Base-by-base conservation (phyloP, 2,329 filamentous ascomycete species). In the Ceratocystis variospora region DNA sequence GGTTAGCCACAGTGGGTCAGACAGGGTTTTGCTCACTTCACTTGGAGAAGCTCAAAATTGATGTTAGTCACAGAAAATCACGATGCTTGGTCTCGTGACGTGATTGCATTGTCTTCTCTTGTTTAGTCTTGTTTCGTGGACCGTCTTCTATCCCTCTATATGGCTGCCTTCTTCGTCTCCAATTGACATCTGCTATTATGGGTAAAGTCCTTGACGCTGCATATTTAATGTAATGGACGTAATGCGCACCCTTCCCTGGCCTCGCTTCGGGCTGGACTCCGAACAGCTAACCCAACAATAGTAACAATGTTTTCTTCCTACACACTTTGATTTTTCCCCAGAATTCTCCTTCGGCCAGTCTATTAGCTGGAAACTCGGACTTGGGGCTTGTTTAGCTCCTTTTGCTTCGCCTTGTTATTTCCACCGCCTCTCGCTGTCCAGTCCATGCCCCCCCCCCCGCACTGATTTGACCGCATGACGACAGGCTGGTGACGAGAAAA, bases 391-490 rank as follows among this genome's bases (percentile, higher is more conserved):
- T 17, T 55, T 55, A 25, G 50, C 25, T 31, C 50, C 19, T 55
- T 61, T 6, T 61, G 57, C 33, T 61, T 44, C 31, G 57, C 28
- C 57, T n/a, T 61, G 10, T 28, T 44, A 15, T 37, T 37, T n/a
- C 17, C 28, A 28, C 28, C 25, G 46, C 46, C 17, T 22, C 50
- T 25, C 19, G 7, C 50, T 12, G 19, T 31, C 19, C 25, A 15
- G 19, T 31, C 19, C 25, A 15, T 25, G 2, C 25, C 46, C 22
- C 50, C 50, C 50, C 22, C 22, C 22, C 22, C 50, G 50, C 50
- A 55, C 22, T 55, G n/a, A 12, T 55, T 63, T 63, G 41, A 4
- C 63, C 63, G 45, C 63, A 64, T 64, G 63, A 64, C 63, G 44
- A 17, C 22, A 46, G 22, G 12, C 41, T 55, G 12, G 50, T 17